These are phyloP conservation scores for Paecilomyces sp. DNA, from an alignment of 2,329 filamentous ascomycete genomes.

Conservation along the genomic window DNA sequence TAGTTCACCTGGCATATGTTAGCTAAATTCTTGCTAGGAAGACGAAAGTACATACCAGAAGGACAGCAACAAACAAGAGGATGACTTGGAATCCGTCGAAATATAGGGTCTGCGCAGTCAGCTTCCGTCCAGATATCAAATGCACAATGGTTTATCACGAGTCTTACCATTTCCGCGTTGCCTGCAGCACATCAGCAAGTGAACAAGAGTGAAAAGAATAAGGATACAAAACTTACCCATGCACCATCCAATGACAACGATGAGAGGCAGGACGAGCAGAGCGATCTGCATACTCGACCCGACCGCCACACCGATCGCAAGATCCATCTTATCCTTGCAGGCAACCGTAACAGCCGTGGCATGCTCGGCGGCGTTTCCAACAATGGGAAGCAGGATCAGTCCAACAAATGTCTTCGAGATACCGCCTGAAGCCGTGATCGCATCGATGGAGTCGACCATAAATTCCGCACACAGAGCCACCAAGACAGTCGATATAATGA, in stretches of 20 bases:
- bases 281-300: conserved; percentile 61
- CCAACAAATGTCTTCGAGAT: conserved; percentile 57
- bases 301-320: conserved; percentile 60
- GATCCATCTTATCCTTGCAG: conserved; percentile 62
- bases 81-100: conserved; percentile 86
- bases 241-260: conserved; percentile 56
- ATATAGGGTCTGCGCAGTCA: conserved; percentile 51
- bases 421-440: conserved; percentile 40
- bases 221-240: conserved; percentile 29
- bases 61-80: conserved; percentile 50
- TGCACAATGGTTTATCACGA: background rate
- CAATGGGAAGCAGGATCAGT: conserved; percentile 57
- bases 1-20: conserved; percentile 49
- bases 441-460: conserved; percentile 55
- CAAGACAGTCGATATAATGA: conserved; percentile 66
- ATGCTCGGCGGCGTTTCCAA: conserved; percentile 61
- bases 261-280: conserved; percentile 53
- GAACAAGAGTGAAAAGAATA: background rate
- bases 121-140: background rate
- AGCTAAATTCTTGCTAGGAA: conserved; percentile 4
- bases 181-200: conserved; percentile 18
- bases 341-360: conserved; percentile 56
- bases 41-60: conserved; percentile 26
- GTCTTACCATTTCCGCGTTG: conserved; percentile 49
- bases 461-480: conserved; percentile 71